Conservation (phyloP, 805 yeast species). For the Scheffersomyces spartinae region DNA sequence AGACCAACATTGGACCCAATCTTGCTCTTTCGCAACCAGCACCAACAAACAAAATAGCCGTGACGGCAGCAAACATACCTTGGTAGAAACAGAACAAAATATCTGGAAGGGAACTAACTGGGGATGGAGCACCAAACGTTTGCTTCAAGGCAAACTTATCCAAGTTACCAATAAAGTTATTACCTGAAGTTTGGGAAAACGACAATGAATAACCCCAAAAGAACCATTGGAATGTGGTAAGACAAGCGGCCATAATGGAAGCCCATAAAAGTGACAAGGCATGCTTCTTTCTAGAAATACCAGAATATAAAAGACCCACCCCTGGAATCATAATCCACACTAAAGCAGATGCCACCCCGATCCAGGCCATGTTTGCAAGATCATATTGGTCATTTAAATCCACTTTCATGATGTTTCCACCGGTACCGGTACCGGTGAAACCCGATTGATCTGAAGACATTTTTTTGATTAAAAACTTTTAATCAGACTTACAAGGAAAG, state of each 20-base stretch:
- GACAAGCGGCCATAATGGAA: conserved; percentile 75
- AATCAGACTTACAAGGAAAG: too few species aligned
- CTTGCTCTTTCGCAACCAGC: conserved; percentile 98
- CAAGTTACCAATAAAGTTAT: conserved; percentile 71
- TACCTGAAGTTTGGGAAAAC: conserved; percentile 54
- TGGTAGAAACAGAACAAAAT: conserved; percentile 84
- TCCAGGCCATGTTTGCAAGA: conserved; percentile 76
- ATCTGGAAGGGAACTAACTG: conserved; percentile 69
- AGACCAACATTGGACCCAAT: conserved; percentile 92
- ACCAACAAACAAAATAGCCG: conserved; percentile 91
- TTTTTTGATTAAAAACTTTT: too few species aligned
- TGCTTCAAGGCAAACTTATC: conserved; percentile 70
- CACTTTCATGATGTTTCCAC: conserved; percentile 67
- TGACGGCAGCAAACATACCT: conserved; percentile 92
- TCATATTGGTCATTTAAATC: conserved; percentile 65
- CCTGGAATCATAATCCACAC: conserved; percentile 98
- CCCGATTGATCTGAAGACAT: too few species aligned
- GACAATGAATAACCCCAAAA: conserved; percentile 95
- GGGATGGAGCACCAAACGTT: conserved; percentile 73
- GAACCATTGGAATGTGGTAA: conserved; percentile 91
- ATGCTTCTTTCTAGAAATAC: conserved; percentile 88
- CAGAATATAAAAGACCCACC: conserved; percentile 85
- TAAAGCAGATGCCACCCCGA: conserved; percentile 61
- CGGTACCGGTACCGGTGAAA: conserved; percentile 54
- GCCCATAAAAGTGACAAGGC: conserved; percentile 95